Evolutionary conservation across 345 rosid species (phyloP).

Genomic region (Hypericum androsaemum): DNA sequence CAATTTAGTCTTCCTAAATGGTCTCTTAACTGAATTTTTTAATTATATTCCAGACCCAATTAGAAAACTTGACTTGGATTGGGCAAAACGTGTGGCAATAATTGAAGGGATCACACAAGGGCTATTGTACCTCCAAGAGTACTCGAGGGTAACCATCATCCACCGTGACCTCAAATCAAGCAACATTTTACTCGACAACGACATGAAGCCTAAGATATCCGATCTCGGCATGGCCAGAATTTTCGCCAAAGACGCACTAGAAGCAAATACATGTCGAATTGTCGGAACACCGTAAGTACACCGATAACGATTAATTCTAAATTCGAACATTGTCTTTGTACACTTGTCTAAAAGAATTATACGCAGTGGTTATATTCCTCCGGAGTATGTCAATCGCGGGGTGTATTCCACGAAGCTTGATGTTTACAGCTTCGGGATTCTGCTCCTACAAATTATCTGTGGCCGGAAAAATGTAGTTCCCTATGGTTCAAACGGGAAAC

Average conservation of each 20-base stretch:
- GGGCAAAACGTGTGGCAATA: constrained; percentile 25
- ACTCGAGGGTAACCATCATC: constrained; percentile 35
- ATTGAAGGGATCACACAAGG: constrained; percentile 42
- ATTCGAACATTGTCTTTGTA: background rate
- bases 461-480: constrained; percentile 24
- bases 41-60: constrained; percentile 19
- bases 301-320: background rate
- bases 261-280: constrained; percentile 31
- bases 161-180: constrained; percentile 38
- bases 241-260: constrained; percentile 24
- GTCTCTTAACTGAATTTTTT: no score
- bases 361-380: constrained; percentile 41
- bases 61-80: constrained; percentile 14
- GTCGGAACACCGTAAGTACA: constrained; percentile 35
- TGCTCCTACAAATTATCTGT: constrained; percentile 39
- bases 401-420: constrained; percentile 39
- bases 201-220: constrained; percentile 38
- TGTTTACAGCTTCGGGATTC: constrained; percentile 43
- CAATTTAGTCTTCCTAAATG: no score
- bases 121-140: constrained; percentile 42
- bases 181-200: constrained; percentile 28
- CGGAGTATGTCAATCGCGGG: constrained; percentile 37
- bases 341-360: background rate
- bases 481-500: constrained; percentile 24
- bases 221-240: constrained; percentile 37